phyloP scores from a whole-genome alignment of 78 protist genomes.

The Diacronema lutheri region DNA sequence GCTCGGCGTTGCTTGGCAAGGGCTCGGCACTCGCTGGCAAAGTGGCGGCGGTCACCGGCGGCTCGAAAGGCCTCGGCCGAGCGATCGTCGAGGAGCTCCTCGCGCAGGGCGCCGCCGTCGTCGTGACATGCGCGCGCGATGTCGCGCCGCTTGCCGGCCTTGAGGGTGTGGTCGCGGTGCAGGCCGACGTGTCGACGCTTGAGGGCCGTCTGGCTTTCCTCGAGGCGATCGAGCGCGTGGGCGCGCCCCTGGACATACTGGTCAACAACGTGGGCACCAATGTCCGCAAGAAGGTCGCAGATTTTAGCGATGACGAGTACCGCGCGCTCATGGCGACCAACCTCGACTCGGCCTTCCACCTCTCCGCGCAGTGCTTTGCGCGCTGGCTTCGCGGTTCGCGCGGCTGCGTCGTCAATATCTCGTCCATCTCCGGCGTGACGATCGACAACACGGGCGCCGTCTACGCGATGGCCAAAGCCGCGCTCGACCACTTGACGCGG shows the following conservation, averaged over 20 bases:
- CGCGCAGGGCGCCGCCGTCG: not conserved
- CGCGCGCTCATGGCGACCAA: not conserved
- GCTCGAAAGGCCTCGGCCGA: slow-evolving; percentile 29
- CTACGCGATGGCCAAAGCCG: slow-evolving; percentile 22
- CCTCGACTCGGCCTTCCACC: slow-evolving; percentile 5
- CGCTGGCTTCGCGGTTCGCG: no score
- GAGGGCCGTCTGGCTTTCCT: not conserved
- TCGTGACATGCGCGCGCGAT: slow-evolving; percentile 5
- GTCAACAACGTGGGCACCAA: slow-evolving; percentile 44
- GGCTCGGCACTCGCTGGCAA: not conserved
- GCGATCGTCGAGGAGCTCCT: slow-evolving; percentile 27
- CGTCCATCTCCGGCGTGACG: not conserved
- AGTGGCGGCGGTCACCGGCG: slow-evolving; percentile 31
- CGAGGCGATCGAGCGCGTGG: not conserved
- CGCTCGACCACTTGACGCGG: slow-evolving; percentile 30
- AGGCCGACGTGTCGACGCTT: not conserved
- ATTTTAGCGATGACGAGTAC: slow-evolving; percentile 7
- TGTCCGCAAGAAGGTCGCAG: not conserved
- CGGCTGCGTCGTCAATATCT: not conserved
- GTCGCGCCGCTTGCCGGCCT: not conserved
- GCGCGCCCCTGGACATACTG: slow-evolving; percentile 13
- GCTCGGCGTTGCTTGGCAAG: no score
- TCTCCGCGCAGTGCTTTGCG: not conserved
- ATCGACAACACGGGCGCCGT: not conserved
- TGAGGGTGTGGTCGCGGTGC: not conserved